Evolutionary conservation across 2,329 filamentous ascomycete genomes (phyloP).

Genomic region (Mycosphaerelloides madeirae): DNA sequence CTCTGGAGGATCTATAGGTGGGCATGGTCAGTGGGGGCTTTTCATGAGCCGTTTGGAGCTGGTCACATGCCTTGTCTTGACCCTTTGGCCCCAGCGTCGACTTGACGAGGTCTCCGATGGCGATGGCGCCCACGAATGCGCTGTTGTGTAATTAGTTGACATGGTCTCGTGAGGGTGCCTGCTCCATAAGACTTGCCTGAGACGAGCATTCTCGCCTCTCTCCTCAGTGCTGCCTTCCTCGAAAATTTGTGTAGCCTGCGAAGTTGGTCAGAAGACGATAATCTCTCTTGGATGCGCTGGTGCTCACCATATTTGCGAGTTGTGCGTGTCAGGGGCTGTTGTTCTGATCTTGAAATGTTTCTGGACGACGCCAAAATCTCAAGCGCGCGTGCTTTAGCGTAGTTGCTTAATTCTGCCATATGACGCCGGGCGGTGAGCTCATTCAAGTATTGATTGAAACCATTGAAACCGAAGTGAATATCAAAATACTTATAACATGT

Average conservation of each 20-base stretch:
- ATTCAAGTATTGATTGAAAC: no score
- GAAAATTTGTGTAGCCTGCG: conserved; percentile 20
- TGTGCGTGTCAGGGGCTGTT: no score
- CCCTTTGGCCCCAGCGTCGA: conserved; percentile 95
- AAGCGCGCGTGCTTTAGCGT: no score
- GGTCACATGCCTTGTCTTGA: conserved; percentile 85
- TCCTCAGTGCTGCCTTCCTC: conserved; percentile 23
- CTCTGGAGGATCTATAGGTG: conserved; percentile 28
- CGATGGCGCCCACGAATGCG: conserved; percentile 95
- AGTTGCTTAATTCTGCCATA: no score
- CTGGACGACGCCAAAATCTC: no score
- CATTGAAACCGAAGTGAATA: no score
- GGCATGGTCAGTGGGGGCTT: conserved; percentile 58
- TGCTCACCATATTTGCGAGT: no score
- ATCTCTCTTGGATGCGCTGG: no score
- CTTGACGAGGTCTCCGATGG: conserved; percentile 95
- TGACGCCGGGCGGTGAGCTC: no score
- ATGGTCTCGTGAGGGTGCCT: neutral
- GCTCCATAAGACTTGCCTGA: conserved; percentile 14
- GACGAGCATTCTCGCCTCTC: conserved; percentile 23
- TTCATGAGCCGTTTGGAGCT: conserved; percentile 66
- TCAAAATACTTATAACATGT: no score
- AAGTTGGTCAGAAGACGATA: neutral
- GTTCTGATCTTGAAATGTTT: no score
- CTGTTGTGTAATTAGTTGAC: conserved; percentile 15